phyloP scores from a whole-genome alignment of 1,284 basidiomycete genomes.

The Sphagnurus paluster region DNA sequence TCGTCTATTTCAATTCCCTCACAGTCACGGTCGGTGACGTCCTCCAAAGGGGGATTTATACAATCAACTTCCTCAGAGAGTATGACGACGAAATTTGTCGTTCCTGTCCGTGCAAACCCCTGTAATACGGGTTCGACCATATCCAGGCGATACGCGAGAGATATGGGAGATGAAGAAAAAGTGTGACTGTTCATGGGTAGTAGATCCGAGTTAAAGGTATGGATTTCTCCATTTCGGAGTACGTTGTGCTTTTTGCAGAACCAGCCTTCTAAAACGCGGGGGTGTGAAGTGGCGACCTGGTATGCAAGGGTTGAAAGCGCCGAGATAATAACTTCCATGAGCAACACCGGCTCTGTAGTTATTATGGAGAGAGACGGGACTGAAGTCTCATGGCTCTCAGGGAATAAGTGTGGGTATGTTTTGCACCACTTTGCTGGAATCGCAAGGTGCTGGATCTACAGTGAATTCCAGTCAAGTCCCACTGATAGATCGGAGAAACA shows the following conservation, averaged over 20 bases:
- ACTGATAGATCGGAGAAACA: not conserved
- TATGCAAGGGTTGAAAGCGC: conserved; percentile 49
- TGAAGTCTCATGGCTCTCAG: conserved; percentile 11
- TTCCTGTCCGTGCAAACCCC: conserved; percentile 53
- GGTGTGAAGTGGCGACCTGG: conserved; percentile 30
- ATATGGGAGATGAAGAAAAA: conserved; percentile 12
- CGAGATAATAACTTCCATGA: conserved; percentile 46
- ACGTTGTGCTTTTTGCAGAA: conserved; percentile 40
- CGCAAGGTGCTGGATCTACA: conserved; percentile 29
- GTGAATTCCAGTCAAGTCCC: conserved; percentile 2
- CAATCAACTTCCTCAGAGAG: conserved; percentile 27
- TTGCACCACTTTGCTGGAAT: conserved; percentile 32
- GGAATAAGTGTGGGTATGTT: conserved; percentile 27
- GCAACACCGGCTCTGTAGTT: conserved; percentile 22
- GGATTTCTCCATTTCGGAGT: conserved; percentile 49
- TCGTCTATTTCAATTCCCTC: conserved; percentile 69
- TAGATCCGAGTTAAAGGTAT: conserved; percentile 28
- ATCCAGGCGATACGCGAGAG: conserved; percentile 42
- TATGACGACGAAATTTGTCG: conserved; percentile 62
- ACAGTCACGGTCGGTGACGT: conserved; percentile 29
- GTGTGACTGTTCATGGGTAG: conserved; percentile 20
- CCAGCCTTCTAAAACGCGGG: conserved; percentile 40
- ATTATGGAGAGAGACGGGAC: conserved; percentile 21
- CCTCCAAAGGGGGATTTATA: conserved; percentile 14
- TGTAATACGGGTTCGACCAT: conserved; percentile 73